A percentile compares a stretch with the other conserved stretches of the same genome.
Conservation (phyloP, 768 basidiomycete genomes). For the Suillus subluteus region DNA sequence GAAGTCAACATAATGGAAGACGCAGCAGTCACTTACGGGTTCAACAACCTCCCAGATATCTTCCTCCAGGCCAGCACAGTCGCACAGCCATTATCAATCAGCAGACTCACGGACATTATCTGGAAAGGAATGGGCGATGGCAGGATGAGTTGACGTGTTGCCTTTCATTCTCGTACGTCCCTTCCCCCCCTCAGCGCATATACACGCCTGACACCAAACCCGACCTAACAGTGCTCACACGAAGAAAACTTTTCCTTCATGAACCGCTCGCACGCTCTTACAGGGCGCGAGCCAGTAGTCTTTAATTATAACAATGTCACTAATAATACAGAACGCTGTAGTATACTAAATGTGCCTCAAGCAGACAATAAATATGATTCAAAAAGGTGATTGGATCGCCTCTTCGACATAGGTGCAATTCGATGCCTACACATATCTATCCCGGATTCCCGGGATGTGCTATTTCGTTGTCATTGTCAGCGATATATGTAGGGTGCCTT, state of each 20-base stretch:
- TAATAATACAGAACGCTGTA: neutral
- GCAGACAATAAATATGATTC: neutral
- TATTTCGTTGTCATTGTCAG: neutral
- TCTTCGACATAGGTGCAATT: neutral
- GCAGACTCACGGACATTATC: conserved; percentile 86
- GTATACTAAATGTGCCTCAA: neutral
- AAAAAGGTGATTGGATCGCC: neutral
- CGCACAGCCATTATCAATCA: conserved; percentile 87
- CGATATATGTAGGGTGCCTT: neutral
- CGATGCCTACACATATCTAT: neutral
- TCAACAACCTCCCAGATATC: conserved; percentile 58
- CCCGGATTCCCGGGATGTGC: neutral
- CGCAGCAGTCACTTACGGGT: conserved; percentile 95
- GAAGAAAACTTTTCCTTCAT: conserved; percentile 97
- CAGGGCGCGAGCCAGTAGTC: neutral
- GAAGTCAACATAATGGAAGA: conserved; percentile 99
- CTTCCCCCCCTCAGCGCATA: neutral
- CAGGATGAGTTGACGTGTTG: conserved; percentile 95
- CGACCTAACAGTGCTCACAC: conserved; percentile 78
- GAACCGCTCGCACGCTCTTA: neutral
- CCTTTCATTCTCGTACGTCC: conserved; percentile 86
- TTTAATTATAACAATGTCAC: neutral
- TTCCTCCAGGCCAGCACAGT: conserved; percentile 96
- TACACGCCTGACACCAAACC: conserved; percentile 7
- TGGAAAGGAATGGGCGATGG: conserved; percentile 88